Evolutionary conservation across 305 asterid species (phyloP), one percentile per base, ranked within the genome.

Genomic region (Fraxinus floribunda): DNA sequence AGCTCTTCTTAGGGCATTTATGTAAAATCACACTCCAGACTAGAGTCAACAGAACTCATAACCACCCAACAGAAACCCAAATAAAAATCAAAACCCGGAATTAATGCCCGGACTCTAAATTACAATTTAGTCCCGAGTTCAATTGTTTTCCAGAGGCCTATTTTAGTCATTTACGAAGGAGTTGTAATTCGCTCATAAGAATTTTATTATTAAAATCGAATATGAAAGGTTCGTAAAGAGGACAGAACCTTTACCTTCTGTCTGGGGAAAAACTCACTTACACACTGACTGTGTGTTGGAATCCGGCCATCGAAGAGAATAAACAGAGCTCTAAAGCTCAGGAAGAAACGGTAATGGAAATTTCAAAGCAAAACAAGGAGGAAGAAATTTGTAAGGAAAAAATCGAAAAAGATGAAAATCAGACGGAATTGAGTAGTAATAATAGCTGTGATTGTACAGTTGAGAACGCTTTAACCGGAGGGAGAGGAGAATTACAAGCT

Each of bases 291-390:
- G 85, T 7, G 88, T 52, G 87, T 83, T 41, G 79, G 88, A 85
- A 90, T 86, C 88, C 83, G 79, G 81, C 90, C 88, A 90, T 91
- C 91, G 92, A 86, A 76, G 86, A 76, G 78, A 78, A 13, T 41
- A 79, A 81, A 80, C 86, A 84, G 85, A 88, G 87, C 88, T 85
- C 77, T 2, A 79, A 16, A 80, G 86, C 86, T 72, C 20, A 34
- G 2, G 66, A 9, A 49, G 83, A 15, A 4, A 76, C 85, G 49
- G 77, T 30, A 3, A 13, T 30, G 57, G 88, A 57, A 79, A 76
- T 74, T 64, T 79, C 87, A 77, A 85, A 79, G 80, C 46, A 34
- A 20, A 15, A 13, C 10, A 83, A 70, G 11, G 85, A 79, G 39
- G 85, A 55, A 8, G 89, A 80, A 32, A 68, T 11, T 83, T 78